Conservation (phyloP, 129 eudicot species). For the Centella asiatica region DNA sequence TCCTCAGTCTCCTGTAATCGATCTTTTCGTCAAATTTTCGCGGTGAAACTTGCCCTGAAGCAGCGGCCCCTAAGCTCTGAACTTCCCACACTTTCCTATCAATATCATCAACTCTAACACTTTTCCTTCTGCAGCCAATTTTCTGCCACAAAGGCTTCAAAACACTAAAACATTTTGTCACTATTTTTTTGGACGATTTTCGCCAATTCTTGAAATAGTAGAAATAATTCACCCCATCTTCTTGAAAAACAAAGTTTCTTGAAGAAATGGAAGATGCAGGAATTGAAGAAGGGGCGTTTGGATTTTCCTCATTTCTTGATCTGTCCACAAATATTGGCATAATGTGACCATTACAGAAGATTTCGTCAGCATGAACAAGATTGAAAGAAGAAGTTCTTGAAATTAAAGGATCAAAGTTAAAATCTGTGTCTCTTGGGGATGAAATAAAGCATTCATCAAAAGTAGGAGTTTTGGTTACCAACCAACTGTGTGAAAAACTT, state of each 20-base stretch:
- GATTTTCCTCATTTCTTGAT: background rate
- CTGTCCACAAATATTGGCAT: conserved; percentile 30
- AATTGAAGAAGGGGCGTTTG: conserved; percentile 18
- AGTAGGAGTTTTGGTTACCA: conserved; percentile 34
- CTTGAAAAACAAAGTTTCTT: conserved; percentile 1
- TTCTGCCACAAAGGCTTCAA: conserved; percentile 15
- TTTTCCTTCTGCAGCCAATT: conserved; percentile 21
- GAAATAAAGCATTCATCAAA: conserved; percentile 18
- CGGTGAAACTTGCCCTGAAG: conserved; percentile 24
- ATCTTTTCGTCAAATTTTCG: conserved; percentile 11
- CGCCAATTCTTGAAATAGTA: conserved; percentile 27
- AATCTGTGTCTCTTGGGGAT: conserved; percentile 19
- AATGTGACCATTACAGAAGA: conserved; percentile 56
- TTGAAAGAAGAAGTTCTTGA: conserved; percentile 11
- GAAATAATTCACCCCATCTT: conserved; percentile 1
- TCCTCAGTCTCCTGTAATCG: conserved; percentile 18
- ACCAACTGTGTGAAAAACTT: conserved; percentile 85
- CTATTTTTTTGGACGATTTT: conserved; percentile 26
- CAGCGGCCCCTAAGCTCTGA: conserved; percentile 17
- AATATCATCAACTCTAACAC: conserved; percentile 43
- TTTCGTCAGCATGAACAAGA: conserved; percentile 68
- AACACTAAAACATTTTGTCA: conserved; percentile 32
- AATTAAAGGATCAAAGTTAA: conserved; percentile 41
- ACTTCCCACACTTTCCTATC: conserved; percentile 34
- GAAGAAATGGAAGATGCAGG: conserved; percentile 22